These are phyloP conservation scores for Darksidea phi DNA, from an alignment of 495 filamentous ascomycete species.

Conservation along the genomic window DNA sequence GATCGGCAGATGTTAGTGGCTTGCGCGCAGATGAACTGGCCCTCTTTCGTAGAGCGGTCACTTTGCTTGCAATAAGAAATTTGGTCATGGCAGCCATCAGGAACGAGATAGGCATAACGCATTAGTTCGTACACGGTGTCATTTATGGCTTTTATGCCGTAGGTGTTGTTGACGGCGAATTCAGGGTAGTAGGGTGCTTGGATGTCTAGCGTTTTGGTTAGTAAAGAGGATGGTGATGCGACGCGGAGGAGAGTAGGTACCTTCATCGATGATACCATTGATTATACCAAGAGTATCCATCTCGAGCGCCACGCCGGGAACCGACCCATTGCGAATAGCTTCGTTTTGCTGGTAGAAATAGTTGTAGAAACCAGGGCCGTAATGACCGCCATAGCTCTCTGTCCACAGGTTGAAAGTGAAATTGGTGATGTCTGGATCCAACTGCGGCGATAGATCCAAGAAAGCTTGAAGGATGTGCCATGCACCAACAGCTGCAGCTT, in stretches of 20 bases:
- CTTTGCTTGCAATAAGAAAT: conserved; percentile 44
- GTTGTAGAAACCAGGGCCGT: conserved; percentile 52
- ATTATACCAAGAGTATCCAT: conserved; percentile 55
- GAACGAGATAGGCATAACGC: conserved; percentile 50
- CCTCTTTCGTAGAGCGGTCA: conserved; percentile 41
- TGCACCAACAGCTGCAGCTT: conserved; percentile 50
- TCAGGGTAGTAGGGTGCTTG: conserved; percentile 67
- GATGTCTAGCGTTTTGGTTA: conserved; percentile 34
- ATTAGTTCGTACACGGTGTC: conserved; percentile 50
- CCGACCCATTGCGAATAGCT: conserved; percentile 49
- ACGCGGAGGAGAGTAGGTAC: conserved; percentile 32
- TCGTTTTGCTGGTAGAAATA: conserved; percentile 64
- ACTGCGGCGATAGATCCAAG: conserved; percentile 39
- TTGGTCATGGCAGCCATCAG: conserved; percentile 40
- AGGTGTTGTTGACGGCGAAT: conserved; percentile 75
- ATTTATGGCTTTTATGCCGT: conserved; percentile 66
- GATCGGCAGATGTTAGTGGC: conserved; percentile 48
- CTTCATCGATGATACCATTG: conserved; percentile 75
- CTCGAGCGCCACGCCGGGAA: conserved; percentile 54
- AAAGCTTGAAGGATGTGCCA: conserved; percentile 51
- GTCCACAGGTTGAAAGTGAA: conserved; percentile 66
- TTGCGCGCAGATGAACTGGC: conserved; percentile 43
- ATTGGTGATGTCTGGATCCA: conserved; percentile 45
- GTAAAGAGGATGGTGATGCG: neutral
- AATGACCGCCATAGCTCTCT: conserved; percentile 36